phyloP scores from a whole-genome alignment of 1,284 basidiomycete genomes.

The Pascua guehoae region DNA sequence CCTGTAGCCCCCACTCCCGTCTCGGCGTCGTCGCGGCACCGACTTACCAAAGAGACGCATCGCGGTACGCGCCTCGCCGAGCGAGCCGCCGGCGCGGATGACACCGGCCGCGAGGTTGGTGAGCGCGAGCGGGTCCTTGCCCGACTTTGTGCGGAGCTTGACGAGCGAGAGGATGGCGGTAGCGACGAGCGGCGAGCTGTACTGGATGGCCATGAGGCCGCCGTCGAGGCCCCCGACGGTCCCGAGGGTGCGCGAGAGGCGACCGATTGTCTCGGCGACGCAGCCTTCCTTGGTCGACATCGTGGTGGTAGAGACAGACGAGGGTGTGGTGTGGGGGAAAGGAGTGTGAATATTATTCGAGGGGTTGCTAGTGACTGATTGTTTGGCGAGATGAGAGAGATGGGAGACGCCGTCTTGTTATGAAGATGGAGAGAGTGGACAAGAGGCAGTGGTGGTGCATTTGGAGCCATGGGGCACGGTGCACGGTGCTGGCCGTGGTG shows the following conservation, averaged over 20 bases:
- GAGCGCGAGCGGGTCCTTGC: slow-evolving; percentile 12
- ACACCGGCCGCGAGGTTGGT: slow-evolving; percentile 32
- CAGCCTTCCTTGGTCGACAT: slow-evolving; percentile 9
- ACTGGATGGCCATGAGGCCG: slow-evolving; percentile 43
- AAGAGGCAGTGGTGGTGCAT: background rate
- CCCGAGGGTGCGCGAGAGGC: slow-evolving; percentile 30
- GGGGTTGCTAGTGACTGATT: background rate
- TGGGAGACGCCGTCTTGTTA: no score
- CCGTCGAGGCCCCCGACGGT: slow-evolving; percentile 43
- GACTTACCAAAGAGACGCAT: slow-evolving; percentile 45
- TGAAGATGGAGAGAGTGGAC: background rate
- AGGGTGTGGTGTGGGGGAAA: background rate
- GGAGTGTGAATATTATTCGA: background rate
- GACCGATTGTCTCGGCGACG: slow-evolving; percentile 20
- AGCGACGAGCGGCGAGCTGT: slow-evolving; percentile 39
- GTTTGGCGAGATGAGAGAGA: no score
- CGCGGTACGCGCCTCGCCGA: slow-evolving; percentile 44
- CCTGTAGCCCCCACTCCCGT: background rate
- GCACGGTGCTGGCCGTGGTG: background rate
- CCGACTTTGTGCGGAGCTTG: slow-evolving; percentile 16
- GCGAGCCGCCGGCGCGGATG: slow-evolving; percentile 28
- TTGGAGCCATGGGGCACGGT: no score
- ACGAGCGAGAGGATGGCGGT: slow-evolving; percentile 37
- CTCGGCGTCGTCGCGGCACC: background rate
- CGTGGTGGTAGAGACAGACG: background rate